Base-by-base conservation (phyloP, 75 land plant genomes). In the Picea sitchensis region DNA sequence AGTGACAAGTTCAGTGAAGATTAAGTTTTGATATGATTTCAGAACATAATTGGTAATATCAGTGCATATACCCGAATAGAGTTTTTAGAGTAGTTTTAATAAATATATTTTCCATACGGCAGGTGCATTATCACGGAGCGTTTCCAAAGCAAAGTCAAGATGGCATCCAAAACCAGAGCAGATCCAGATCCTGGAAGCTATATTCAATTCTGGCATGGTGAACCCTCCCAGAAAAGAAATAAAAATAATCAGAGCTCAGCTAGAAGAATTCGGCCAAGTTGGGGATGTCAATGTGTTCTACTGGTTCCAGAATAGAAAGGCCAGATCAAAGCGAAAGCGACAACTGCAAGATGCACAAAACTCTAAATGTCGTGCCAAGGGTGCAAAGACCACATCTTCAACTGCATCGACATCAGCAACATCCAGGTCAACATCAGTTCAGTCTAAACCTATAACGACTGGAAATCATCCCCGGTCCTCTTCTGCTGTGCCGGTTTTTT, bases 111-210 rank as follows among this genome's bases (percentile, higher is more conserved):
- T 47, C 8, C 51, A 47, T 47, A 6, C 51, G 5, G 51, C 0
- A 47, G 51, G 51, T 47, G 51, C 9, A 7, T 47, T 47, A 6
- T 47, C 51, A 47, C 6, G 9, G 58, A 86, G 72, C 41, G 8
- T 51, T 9, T 87, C 93, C 9, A 88, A 88, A 83, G 89, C 96
- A 26, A 89, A 92, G 81, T 90, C 93, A 13, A 63, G 96, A 59
- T 93, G 96, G 93, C 87, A 89, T 68, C 96, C 96, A 3, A 93
- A 86, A 65, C 93, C 93, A 32, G 96, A 91, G 73, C 96, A 93
- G 81, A 91, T 93, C n/a, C 54, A 86, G 62, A 89, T 93, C 41
- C 86, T 93, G 5, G 96, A 93, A 79, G 79, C 89, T 12, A 91
- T 91, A 4, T 93, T 93, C 87, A 91, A 93, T 83, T 88, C 92